phyloP scores from a whole-genome alignment of 2,329 filamentous ascomycete species.

The Gliomastix tumulicola region DNA sequence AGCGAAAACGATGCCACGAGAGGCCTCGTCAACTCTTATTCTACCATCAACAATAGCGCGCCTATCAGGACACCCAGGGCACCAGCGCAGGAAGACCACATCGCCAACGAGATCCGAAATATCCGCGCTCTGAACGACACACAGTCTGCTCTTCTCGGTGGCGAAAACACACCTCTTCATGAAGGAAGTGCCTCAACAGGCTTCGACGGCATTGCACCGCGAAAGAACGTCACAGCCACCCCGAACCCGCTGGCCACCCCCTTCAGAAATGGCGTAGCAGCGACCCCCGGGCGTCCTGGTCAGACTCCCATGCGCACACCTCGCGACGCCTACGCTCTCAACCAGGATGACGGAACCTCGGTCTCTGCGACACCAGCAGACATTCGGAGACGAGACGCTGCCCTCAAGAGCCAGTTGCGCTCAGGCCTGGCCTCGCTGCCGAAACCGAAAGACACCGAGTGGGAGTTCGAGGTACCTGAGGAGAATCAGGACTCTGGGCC shows the following conservation, averaged over 20 bases:
- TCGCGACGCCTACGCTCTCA: slow-evolving; percentile 79
- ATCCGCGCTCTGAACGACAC: slow-evolving; percentile 89
- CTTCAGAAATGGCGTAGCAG: slow-evolving; percentile 55
- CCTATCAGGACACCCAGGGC: slow-evolving; percentile 90
- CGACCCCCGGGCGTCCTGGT: slow-evolving; percentile 63
- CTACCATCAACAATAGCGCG: slow-evolving; percentile 69
- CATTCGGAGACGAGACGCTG: slow-evolving; percentile 62
- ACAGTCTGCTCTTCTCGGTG: slow-evolving; percentile 85
- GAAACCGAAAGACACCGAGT: slow-evolving; percentile 88
- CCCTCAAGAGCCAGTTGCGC: slow-evolving; percentile 61
- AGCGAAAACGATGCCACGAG: slow-evolving; percentile 81
- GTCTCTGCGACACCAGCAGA: slow-evolving; percentile 73
- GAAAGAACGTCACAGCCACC: slow-evolving; percentile 76
- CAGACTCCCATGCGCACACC: slow-evolving; percentile 85
- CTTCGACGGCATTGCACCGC: slow-evolving; percentile 77
- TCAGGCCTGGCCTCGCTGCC: slow-evolving; percentile 75
- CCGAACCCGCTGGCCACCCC: slow-evolving; percentile 95
- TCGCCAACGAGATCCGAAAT: slow-evolving; percentile 94
- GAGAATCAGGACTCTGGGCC: slow-evolving; percentile 57
- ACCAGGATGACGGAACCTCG: slow-evolving; percentile 62
- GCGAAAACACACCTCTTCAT: slow-evolving; percentile 84
- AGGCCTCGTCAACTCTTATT: slow-evolving; percentile 82
- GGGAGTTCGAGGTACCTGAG: slow-evolving; percentile 87
- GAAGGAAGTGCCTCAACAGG: slow-evolving; percentile 79
- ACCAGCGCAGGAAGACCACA: slow-evolving; percentile 86